phyloP scores from a whole-genome alignment of 805 yeast species.

The Torulaspora indica region DNA sequence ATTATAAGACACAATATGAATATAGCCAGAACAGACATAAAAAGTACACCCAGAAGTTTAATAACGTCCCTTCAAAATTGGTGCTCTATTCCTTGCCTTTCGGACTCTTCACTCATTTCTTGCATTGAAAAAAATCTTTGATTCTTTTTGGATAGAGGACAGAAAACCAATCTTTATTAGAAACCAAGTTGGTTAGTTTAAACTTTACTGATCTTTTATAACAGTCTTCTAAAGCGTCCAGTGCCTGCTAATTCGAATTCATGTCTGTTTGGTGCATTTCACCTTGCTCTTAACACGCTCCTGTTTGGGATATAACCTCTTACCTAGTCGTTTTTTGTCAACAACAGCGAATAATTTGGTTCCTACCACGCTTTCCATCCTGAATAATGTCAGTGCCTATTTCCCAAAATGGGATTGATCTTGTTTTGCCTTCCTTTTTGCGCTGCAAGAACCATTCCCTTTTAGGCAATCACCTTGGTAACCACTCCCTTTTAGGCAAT shows the following conservation, averaged over 20 bases:
- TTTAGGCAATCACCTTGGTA: too few species aligned
- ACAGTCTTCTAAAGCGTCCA: not conserved
- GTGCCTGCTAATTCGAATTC: not conserved
- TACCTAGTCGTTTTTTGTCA: not conserved
- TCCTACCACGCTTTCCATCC: not conserved
- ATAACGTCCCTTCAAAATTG: not conserved
- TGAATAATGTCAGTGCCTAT: not conserved
- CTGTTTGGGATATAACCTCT: not conserved
- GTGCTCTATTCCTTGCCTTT: not conserved
- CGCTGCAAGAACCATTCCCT: too few species aligned
- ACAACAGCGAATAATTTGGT: not conserved
- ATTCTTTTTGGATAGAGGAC: not conserved
- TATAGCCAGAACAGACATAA: not conserved
- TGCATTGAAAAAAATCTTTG: not conserved
- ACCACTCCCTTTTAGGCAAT: not conserved
- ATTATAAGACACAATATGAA: not conserved
- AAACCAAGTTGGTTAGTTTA: not conserved
- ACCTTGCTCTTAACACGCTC: not conserved
- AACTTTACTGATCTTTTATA: not conserved
- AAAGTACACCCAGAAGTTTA: conserved; percentile 1
- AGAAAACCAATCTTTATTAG: not conserved
- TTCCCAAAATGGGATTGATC: not conserved
- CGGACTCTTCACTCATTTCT: not conserved
- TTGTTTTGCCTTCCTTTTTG: not conserved
- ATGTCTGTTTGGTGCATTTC: not conserved